Percentiles rank a stretch among this genome's conserved stretches.
These are phyloP conservation scores for Aplosporella prunicola DNA, from an alignment of 2,329 filamentous ascomycete genomes.

Conservation along the genomic window DNA sequence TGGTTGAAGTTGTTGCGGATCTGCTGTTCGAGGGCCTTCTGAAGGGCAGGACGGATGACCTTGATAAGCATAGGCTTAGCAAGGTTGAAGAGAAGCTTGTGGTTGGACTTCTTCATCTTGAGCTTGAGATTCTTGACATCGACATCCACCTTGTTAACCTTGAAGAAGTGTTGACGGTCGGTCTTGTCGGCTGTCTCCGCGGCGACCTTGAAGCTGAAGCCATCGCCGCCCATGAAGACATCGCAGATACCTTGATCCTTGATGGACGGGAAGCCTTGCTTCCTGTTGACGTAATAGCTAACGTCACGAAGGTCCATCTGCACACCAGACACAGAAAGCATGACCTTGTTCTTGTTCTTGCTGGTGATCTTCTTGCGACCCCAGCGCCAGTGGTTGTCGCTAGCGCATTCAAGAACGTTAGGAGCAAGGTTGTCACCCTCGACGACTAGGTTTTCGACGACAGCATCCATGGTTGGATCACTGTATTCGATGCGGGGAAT, in stretches of 20 bases:
- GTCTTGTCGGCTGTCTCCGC: conserved; percentile 69
- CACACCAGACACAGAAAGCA: conserved; percentile 77
- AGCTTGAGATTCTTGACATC: conserved; percentile 73
- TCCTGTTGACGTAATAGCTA: conserved; percentile 89
- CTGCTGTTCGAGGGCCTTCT: conserved; percentile 81
- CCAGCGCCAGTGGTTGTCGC: conserved; percentile 91
- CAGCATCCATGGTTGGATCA: conserved; percentile 72
- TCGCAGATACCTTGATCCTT: conserved; percentile 84
- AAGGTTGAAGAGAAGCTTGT: conserved; percentile 79
- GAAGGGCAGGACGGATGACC: conserved; percentile 71
- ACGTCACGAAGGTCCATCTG: conserved; percentile 87
- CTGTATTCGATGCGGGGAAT: conserved; percentile 90
- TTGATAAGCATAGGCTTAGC: conserved; percentile 83
- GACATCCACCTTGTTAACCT: conserved; percentile 80
- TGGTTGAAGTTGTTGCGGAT: conserved; percentile 75
- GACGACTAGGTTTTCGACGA: conserved; percentile 89
- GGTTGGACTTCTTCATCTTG: conserved; percentile 88
- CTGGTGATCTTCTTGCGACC: conserved; percentile 79
- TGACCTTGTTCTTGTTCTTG: conserved; percentile 74
- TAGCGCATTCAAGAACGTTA: conserved; percentile 78
- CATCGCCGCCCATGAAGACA: conserved; percentile 75
- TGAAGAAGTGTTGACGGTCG: conserved; percentile 80
- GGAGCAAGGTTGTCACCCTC: conserved; percentile 96
- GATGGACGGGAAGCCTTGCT: conserved; percentile 82
- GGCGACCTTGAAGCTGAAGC: conserved; percentile 86